A percentile compares a stretch with the other conserved stretches of the same genome.
phyloP scores from a whole-genome alignment of 2,329 filamentous ascomycete species.

The Cercospora brassicicola region DNA sequence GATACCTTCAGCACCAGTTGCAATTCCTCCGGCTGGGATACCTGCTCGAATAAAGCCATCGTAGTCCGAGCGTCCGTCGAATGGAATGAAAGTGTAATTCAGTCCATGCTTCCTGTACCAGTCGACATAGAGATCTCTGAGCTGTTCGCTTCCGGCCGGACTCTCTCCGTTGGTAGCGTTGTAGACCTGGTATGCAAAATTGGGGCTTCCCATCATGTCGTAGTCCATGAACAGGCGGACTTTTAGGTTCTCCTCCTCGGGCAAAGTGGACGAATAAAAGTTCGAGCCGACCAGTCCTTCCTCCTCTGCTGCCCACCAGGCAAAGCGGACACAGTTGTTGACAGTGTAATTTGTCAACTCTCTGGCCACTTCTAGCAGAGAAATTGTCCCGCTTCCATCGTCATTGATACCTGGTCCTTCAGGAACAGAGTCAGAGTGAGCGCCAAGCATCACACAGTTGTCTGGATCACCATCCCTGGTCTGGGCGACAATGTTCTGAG shows the following conservation, averaged over 20 bases:
- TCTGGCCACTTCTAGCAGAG: constrained; percentile 60
- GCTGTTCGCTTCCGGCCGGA: constrained; percentile 24
- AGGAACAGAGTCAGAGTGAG: constrained; percentile 47
- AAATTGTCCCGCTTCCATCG: constrained; percentile 68
- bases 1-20: constrained; percentile 58
- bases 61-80: constrained; percentile 29
- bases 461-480: constrained; percentile 52
- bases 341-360: constrained; percentile 69
- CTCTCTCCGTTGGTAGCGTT: constrained; percentile 44
- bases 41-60: constrained; percentile 29
- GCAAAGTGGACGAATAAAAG: constrained; percentile 51
- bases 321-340: constrained; percentile 68
- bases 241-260: constrained; percentile 54
- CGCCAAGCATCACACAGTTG: constrained; percentile 43
- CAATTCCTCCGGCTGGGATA: constrained; percentile 28
- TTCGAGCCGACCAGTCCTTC: constrained; percentile 60
- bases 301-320: constrained; percentile 65
- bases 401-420: constrained; percentile 73
- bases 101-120: constrained; percentile 25
- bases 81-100: constrained; percentile 29
- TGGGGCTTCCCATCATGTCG: constrained; percentile 68
- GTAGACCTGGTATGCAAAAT: constrained; percentile 58
- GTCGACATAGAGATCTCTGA: constrained; percentile 26
- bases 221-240: constrained; percentile 70
- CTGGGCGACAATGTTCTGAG: constrained; percentile 25